A percentile compares a stretch with the other conserved stretches of the same genome.
Evolutionary conservation across 768 basidiomycete species (phyloP).

Genomic region (Mycena albidolilacea): DNA sequence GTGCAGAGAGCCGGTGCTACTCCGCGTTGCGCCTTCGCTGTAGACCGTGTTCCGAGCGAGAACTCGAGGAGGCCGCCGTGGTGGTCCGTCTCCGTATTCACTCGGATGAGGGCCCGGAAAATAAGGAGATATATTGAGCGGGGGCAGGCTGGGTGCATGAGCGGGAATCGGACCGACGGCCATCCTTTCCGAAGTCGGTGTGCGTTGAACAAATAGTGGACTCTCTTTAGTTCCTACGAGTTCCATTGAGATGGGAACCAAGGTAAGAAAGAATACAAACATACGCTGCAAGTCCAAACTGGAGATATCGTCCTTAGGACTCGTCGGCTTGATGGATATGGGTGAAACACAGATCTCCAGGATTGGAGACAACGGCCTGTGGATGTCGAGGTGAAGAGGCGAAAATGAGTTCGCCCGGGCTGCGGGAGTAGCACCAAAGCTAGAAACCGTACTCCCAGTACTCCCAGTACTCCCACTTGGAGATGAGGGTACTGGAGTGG

Average conservation of each 20-base stretch:
- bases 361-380: constrained; percentile 38
- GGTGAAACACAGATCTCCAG: constrained; percentile 34
- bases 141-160: constrained; percentile 31
- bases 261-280: not conserved
- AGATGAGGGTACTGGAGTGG: constrained; percentile 19
- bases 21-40: constrained; percentile 9
- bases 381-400: constrained; percentile 30
- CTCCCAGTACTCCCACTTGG: not conserved
- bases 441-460: not conserved
- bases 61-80: constrained; percentile 31
- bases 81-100: constrained; percentile 33
- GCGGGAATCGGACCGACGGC: constrained; percentile 12
- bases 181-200: constrained; percentile 1
- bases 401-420: constrained; percentile 32
- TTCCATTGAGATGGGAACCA: not conserved
- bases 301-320: constrained; percentile 31
- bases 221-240: constrained; percentile 8
- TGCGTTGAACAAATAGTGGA: constrained; percentile 17
- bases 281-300: constrained; percentile 27
- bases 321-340: constrained; percentile 25
- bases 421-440: constrained; percentile 7
- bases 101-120: constrained; percentile 39
- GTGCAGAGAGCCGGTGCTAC: constrained; percentile 37
- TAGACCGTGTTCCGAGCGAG: constrained; percentile 12
- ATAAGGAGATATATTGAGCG: constrained; percentile 26